Evolutionary conservation across 768 basidiomycete genomes (phyloP).

Genomic region (Rhizopogon sp.): DNA sequence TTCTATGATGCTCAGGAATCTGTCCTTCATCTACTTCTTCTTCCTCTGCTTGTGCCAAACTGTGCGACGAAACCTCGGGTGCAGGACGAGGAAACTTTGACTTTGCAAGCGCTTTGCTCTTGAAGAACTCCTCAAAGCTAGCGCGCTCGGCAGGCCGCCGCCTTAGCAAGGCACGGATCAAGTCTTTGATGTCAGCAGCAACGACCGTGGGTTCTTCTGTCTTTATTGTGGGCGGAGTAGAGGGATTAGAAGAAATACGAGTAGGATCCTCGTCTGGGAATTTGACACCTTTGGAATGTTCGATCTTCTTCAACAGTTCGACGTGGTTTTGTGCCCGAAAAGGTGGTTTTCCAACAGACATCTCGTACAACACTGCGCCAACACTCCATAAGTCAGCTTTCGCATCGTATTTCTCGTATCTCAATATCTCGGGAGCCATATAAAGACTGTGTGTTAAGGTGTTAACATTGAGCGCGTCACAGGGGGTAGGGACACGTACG

Average conservation of each 20-base stretch:
- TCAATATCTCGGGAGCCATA: conserved; percentile 98
- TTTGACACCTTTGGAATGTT: conserved; percentile 83
- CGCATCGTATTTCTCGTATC: conserved; percentile 96
- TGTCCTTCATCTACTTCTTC: conserved; percentile 30
- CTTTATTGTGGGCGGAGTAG: conserved; percentile 17
- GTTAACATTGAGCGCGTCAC: background rate
- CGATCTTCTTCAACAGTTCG: conserved; percentile 90
- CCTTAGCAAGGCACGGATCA: conserved; percentile 81
- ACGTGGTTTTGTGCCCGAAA: conserved; percentile 96
- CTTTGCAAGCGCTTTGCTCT: conserved; percentile 69
- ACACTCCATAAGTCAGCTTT: conserved; percentile 99
- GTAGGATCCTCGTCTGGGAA: conserved; percentile 88
- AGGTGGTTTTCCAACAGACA: conserved; percentile 88
- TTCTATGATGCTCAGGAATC: conserved; percentile 69
- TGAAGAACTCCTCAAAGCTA: conserved; percentile 90
- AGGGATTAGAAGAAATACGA: conserved; percentile 33
- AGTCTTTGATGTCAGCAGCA: conserved; percentile 78
- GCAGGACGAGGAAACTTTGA: conserved; percentile 67
- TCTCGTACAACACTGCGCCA: conserved; percentile 94
- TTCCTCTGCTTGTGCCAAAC: conserved; percentile 10
- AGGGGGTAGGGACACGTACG: conserved; percentile 48
- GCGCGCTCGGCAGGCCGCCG: conserved; percentile 81
- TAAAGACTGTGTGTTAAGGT: conserved; percentile 57
- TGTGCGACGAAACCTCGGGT: conserved; percentile 10
- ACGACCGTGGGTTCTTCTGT: conserved; percentile 55